A percentile compares a stretch with the other conserved stretches of the same genome.
Conservation (phyloP, 2,329 filamentous ascomycete species). For the Hymenoscyphus repandus region DNA sequence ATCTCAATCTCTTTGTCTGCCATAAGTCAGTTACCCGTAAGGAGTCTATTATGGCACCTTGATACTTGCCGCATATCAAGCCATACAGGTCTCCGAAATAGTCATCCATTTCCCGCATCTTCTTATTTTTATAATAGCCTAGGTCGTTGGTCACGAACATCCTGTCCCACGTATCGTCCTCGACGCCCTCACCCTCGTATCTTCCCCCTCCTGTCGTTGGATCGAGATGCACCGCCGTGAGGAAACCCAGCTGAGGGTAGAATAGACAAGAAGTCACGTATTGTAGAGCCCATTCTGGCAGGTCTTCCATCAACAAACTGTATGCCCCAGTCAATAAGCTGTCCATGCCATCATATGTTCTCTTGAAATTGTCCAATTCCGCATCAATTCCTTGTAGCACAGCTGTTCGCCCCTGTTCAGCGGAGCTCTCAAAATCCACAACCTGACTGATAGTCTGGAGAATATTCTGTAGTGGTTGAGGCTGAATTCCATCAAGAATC, state of each 20-base stretch:
- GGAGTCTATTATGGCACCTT: background rate
- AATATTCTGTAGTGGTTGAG: constrained; percentile 54
- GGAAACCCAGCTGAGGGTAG: constrained; percentile 86
- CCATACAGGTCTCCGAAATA: constrained; percentile 82
- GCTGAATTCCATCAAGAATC: constrained; percentile 56
- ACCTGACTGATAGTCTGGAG: constrained; percentile 67
- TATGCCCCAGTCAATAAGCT: constrained; percentile 65
- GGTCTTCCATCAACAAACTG: constrained; percentile 52
- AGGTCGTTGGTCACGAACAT: constrained; percentile 68
- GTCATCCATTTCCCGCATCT: constrained; percentile 76
- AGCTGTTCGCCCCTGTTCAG: constrained; percentile 62
- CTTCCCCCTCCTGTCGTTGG: constrained; percentile 50
- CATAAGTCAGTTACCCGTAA: constrained; percentile 8
- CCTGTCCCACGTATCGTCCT: constrained; percentile 65
- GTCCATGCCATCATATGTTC: constrained; percentile 72
- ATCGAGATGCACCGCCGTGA: constrained; percentile 68
- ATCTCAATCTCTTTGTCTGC: constrained; percentile 85
- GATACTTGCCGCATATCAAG: constrained; percentile 67
- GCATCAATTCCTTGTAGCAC: constrained; percentile 67
- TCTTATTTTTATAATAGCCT: constrained; percentile 80
- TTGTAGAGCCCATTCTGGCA: constrained; percentile 54
- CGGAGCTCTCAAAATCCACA: constrained; percentile 74
- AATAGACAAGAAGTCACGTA: constrained; percentile 74
- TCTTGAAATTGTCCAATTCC: constrained; percentile 72
- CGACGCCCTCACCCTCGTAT: constrained; percentile 55